Percentiles rank a stretch among this genome's conserved stretches.
Evolutionary conservation across 352 stramenopile genomes (phyloP).

Genomic region (Saprolegnia diclina): DNA sequence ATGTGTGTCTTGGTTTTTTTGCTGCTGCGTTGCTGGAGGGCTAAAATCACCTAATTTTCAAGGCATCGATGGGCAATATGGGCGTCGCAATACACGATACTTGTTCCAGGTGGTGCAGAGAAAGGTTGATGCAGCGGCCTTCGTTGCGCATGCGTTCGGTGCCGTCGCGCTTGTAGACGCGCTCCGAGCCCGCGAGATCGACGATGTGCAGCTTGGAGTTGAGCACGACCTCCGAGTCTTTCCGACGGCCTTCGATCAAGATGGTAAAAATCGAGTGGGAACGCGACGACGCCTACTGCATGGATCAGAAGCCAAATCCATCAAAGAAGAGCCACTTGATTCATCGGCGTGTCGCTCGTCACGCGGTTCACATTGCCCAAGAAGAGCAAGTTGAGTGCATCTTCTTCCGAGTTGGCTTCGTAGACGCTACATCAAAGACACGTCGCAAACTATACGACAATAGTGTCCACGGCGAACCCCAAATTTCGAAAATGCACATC

Average conservation of each 20-base stretch:
- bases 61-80: too few relatives aligned
- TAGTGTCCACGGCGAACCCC: constrained; percentile 30
- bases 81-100: constrained; percentile 28
- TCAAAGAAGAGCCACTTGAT: constrained; percentile 48
- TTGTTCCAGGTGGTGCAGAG: constrained; percentile 92
- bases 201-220: constrained; percentile 92
- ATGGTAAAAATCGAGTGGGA: constrained; percentile 97
- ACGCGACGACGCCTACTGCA: constrained; percentile 21
- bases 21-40: constrained; percentile 58
- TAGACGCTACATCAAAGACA: constrained; percentile 43
- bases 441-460: neutral
- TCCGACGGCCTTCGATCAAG: constrained; percentile 74
- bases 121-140: constrained; percentile 95
- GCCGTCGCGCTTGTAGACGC: constrained; percentile 91
- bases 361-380: constrained; percentile 95
- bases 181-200: constrained; percentile 93
- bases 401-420: constrained; percentile 82
- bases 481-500: constrained; percentile 80
- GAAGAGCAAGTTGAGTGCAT: constrained; percentile 94
- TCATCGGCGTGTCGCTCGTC: constrained; percentile 95
- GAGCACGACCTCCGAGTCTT: constrained; percentile 69
- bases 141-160: constrained; percentile 88
- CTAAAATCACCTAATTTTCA: constrained; percentile 89
- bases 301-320: neutral
- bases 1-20: constrained; percentile 61